Percentiles rank a stretch among this genome's conserved stretches.
These are phyloP conservation scores for Schizochytrium sp. DNA, from an alignment of 108 stramenopile genomes.

Conservation along the genomic window DNA sequence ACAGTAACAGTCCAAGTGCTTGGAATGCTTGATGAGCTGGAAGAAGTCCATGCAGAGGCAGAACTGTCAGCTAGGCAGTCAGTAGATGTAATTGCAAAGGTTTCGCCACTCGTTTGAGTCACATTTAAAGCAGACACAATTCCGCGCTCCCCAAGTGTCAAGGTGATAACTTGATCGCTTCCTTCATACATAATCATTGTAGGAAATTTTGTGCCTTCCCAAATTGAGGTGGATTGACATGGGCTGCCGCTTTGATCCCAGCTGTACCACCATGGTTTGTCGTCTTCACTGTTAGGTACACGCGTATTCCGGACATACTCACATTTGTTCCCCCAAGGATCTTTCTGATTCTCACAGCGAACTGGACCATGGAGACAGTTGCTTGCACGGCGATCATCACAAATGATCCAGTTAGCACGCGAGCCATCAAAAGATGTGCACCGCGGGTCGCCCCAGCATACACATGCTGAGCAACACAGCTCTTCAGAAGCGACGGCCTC, in stretches of 20 bases:
- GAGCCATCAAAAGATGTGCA: neutral
- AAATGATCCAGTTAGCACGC: conserved; percentile 39
- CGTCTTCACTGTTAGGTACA: neutral
- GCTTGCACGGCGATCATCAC: conserved; percentile 15
- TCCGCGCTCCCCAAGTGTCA: conserved; percentile 34
- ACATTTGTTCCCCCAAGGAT: neutral
- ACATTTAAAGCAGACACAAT: neutral
- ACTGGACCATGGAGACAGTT: neutral
- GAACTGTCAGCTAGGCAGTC: conserved; percentile 25
- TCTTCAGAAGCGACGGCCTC: neutral
- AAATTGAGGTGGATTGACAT: neutral
- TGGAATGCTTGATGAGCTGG: neutral
- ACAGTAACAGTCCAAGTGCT: neutral
- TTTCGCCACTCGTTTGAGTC: neutral
- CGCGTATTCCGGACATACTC: conserved; percentile 22
- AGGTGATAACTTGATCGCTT: neutral
- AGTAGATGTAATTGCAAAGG: conserved; percentile 27
- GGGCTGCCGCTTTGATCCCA: conserved; percentile 8
- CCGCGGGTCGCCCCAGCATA: conserved; percentile 42
- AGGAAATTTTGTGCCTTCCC: neutral
- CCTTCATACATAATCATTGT: neutral
- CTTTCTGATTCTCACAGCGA: neutral
- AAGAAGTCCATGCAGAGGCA: neutral
- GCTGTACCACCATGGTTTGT: conserved; percentile 10
- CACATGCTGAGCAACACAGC: conserved; percentile 4